Conservation (phyloP, 2,329 filamentous ascomycete genomes). For the Aspergillus carbonarius region DNA sequence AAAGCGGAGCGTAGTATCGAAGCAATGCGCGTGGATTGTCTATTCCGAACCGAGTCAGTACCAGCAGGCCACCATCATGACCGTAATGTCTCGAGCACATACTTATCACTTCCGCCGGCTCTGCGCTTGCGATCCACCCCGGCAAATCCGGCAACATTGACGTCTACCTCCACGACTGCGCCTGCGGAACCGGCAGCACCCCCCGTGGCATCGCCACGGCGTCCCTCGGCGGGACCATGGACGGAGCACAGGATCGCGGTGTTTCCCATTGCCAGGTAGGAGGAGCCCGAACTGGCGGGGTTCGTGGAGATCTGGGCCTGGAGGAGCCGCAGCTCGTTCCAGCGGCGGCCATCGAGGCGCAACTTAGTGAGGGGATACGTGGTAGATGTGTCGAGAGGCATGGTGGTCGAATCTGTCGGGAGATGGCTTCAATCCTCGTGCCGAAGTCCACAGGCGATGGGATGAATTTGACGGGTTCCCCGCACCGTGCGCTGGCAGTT, state of each 20-base stretch:
- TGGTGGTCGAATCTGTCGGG: conserved; percentile 43
- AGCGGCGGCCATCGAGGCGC: conserved; percentile 80
- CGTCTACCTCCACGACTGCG: conserved; percentile 74
- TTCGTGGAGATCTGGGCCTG: conserved; percentile 90
- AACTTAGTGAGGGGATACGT: conserved; percentile 85
- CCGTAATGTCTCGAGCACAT: conserved; percentile 27
- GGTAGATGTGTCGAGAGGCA: conserved; percentile 93
- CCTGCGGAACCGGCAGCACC: conserved; percentile 49
- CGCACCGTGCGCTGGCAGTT: conserved; percentile 3
- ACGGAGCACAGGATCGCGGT: conserved; percentile 96
- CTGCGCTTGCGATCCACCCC: conserved; percentile 79
- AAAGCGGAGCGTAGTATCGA: conserved; percentile 77
- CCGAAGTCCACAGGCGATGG: background rate
- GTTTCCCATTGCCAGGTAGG: conserved; percentile 95
- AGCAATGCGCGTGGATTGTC: conserved; percentile 62
- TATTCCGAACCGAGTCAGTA: conserved; percentile 36
- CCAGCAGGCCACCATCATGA: background rate
- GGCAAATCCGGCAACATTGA: conserved; percentile 84
- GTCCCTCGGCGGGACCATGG: conserved; percentile 74
- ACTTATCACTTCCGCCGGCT: conserved; percentile 73
- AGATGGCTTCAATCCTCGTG: conserved; percentile 1
- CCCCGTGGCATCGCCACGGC: conserved; percentile 49
- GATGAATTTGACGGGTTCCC: background rate
- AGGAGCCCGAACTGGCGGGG: conserved; percentile 86
- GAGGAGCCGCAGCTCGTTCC: conserved; percentile 92